phyloP scores from a whole-genome alignment of 2,329 filamentous ascomycete genomes.

The Talaromyces sp. region DNA sequence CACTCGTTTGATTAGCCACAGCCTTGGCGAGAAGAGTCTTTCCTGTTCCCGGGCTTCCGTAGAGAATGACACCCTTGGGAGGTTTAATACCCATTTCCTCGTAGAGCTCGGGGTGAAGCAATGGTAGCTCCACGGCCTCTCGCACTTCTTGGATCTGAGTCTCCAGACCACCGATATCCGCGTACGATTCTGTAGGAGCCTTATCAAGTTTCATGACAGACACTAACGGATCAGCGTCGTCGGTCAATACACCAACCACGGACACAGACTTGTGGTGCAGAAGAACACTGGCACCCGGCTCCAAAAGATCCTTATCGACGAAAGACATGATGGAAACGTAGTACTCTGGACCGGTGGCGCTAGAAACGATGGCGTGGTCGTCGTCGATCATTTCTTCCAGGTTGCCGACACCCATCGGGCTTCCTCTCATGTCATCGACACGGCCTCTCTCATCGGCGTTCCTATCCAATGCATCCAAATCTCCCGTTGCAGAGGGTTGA shows the following conservation, averaged over 20 bases:
- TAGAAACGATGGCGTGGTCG: conserved; percentile 97
- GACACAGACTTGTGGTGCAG: conserved; percentile 97
- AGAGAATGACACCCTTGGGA: conserved; percentile 97
- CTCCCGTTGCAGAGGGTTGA: conserved; percentile 53
- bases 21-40: conserved; percentile 96
- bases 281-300: conserved; percentile 90
- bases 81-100: conserved; percentile 99
- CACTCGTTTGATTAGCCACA: conserved; percentile 97
- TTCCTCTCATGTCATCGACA: conserved; percentile 97
- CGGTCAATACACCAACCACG: conserved; percentile 92
- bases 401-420: conserved; percentile 96
- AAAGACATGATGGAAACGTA: conserved; percentile 99
- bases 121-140: conserved; percentile 90
- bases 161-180: conserved; percentile 95
- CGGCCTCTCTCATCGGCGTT: conserved; percentile 91
- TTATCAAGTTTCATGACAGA: conserved; percentile 99
- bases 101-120: conserved; percentile 93
- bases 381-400: conserved; percentile 98
- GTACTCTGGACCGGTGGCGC: conserved; percentile 94
- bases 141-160: conserved; percentile 94
- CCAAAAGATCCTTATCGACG: conserved; percentile 95
- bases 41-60: conserved; percentile 92
- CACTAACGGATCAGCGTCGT: conserved; percentile 90
- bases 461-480: conserved; percentile 73
- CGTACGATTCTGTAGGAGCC: conserved; percentile 95